A percentile compares a stretch with the other conserved stretches of the same genome.
phyloP scores from a whole-genome alignment of 2,329 filamentous ascomycete species.

The Phyllosticta citriasiana region DNA sequence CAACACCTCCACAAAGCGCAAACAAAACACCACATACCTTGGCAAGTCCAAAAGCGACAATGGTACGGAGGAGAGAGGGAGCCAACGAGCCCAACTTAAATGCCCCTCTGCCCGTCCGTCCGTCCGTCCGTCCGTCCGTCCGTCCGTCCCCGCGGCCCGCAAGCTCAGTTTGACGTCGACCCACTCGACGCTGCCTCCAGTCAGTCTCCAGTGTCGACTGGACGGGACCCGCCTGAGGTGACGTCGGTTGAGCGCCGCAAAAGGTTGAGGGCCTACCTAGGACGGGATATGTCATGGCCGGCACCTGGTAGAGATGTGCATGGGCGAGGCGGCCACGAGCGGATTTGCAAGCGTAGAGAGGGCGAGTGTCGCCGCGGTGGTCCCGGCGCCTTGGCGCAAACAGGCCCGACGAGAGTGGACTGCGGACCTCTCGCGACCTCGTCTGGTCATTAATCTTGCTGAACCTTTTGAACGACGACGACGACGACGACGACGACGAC shows the following conservation, averaged over 20 bases:
- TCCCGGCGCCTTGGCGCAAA: not conserved
- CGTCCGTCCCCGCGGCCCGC: not conserved
- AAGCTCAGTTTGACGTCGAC: not conserved
- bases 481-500: not conserved
- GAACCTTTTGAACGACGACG: not conserved
- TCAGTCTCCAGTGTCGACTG: not conserved
- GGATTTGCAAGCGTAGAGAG: not conserved
- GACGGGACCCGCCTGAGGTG: not conserved
- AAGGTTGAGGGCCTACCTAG: not conserved
- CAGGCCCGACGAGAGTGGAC: not conserved
- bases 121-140: not conserved
- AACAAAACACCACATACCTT: not conserved
- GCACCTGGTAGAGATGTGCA: not conserved
- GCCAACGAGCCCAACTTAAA: not conserved
- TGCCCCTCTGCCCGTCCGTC: not conserved
- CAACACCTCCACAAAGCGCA: no score
- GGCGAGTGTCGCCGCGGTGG: not conserved
- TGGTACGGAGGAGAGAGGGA: not conserved
- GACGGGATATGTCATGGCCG: not conserved
- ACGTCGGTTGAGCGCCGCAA: not conserved
- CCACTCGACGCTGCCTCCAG: not conserved
- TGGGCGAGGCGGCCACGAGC: not conserved
- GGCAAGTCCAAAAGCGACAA: not conserved
- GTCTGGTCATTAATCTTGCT: not conserved
- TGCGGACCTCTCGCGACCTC: not conserved